These are phyloP conservation scores for Hysterium pulicare DNA, from an alignment of 2,329 filamentous ascomycete species.

Conservation along the genomic window DNA sequence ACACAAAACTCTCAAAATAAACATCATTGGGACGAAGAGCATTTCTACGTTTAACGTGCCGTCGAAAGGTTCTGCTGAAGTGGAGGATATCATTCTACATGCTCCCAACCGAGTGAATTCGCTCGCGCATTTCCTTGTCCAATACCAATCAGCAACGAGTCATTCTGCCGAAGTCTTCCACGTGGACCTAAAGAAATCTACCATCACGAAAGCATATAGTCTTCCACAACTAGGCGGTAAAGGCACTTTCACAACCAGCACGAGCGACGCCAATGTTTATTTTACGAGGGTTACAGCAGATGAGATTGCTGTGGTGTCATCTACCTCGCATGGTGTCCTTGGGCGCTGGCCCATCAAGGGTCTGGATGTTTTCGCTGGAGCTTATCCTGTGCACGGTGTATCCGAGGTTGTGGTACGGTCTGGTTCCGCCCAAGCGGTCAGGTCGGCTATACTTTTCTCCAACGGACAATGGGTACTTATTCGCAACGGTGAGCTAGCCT, in stretches of 20 bases:
- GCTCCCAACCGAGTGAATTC: conserved; percentile 70
- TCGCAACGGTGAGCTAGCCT: conserved; percentile 75
- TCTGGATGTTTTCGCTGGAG: conserved; percentile 26
- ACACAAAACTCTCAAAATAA: conserved; percentile 63
- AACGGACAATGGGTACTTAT: conserved; percentile 77
- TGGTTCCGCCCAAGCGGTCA: conserved; percentile 67
- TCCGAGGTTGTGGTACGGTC: conserved; percentile 79
- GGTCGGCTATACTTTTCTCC: conserved; percentile 65
- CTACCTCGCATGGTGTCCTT: conserved; percentile 70
- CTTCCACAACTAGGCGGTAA: conserved; percentile 67
- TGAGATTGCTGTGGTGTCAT: conserved; percentile 72
- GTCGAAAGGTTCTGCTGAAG: conserved; percentile 26
- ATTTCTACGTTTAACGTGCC: conserved; percentile 45
- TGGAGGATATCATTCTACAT: conserved; percentile 62
- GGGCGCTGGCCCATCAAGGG: conserved; percentile 66
- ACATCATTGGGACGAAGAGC: conserved; percentile 58
- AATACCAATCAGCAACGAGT: conserved; percentile 65
- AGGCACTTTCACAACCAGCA: conserved; percentile 77
- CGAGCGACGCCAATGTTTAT: conserved; percentile 76
- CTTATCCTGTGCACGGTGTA: conserved; percentile 61
- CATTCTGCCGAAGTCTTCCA: conserved; percentile 87
- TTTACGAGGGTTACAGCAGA: conserved; percentile 78
- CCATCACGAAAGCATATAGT: conserved; percentile 73
- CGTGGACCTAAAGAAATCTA: conserved; percentile 66
- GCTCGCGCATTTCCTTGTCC: conserved; percentile 78